Evolutionary conservation across 2,329 filamentous ascomycete genomes (phyloP).

Genomic region (Cryphonectria carpinicola): DNA sequence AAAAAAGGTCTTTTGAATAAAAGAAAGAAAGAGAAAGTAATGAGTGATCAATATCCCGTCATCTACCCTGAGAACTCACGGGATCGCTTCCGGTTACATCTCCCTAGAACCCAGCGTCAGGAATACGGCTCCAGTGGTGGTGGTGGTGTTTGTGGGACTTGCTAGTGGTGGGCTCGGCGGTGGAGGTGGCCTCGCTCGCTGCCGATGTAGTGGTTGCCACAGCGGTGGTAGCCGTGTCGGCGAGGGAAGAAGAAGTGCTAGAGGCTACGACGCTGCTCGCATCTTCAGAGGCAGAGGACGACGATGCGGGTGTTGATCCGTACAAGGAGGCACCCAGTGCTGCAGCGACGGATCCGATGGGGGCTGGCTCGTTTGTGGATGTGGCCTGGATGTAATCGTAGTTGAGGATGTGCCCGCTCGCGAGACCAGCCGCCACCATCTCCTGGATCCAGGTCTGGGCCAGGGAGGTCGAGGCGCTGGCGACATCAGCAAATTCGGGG

Average conservation of each 20-base stretch:
- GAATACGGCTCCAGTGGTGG: background rate
- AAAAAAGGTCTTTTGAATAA: background rate
- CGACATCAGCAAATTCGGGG: conserved; percentile 4
- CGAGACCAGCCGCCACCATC: conserved; percentile 14
- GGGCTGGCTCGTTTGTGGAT: conserved; percentile 8
- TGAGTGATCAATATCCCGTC: background rate
- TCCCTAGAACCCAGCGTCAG: background rate
- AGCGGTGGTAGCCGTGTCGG: background rate
- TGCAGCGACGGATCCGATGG: conserved; percentile 1
- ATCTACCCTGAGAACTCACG: background rate
- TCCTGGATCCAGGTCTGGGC: conserved; percentile 14
- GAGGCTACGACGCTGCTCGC: background rate
- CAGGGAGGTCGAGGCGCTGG: background rate
- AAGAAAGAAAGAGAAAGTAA: background rate
- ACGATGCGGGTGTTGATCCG: background rate
- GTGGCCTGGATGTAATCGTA: conserved; percentile 18
- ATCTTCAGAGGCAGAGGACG: background rate
- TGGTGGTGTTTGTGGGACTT: conserved; percentile 5
- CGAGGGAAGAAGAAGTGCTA: background rate
- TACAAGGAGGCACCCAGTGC: background rate
- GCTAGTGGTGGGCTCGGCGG: background rate
- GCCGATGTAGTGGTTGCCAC: background rate
- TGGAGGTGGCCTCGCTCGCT: background rate
- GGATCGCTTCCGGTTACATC: background rate
- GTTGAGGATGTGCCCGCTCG: conserved; percentile 16